phyloP scores from a whole-genome alignment of 345 rosid genomes.

The Hibiscus trionum region DNA sequence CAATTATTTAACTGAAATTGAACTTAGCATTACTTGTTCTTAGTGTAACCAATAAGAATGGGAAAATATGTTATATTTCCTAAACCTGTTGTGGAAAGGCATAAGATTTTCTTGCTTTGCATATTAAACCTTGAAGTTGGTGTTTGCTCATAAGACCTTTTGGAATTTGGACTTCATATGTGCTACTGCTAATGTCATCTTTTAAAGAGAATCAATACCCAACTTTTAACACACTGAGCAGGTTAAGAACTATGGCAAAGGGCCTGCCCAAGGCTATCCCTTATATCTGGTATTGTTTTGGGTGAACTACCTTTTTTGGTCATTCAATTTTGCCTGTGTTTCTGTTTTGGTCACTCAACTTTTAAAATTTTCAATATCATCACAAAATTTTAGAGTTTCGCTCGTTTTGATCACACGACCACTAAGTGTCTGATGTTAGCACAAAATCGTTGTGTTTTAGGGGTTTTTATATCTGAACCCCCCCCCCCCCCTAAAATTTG shows the following conservation, averaged over 20 bases:
- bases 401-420: too few species aligned
- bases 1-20: background rate
- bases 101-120: background rate
- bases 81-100: background rate
- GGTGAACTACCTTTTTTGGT: background rate
- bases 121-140: too few species aligned
- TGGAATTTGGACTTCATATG: too few species aligned
- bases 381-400: background rate
- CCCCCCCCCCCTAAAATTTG: too few species aligned
- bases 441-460: too few species aligned
- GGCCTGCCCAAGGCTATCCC: background rate
- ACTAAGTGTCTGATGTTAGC: too few species aligned
- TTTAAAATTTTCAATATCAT: background rate
- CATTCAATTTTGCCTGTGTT: too few species aligned
- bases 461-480: too few species aligned
- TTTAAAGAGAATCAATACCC: too few species aligned
- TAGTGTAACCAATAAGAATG: background rate
- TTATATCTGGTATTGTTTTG: background rate
- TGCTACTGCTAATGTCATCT: too few species aligned
- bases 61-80: background rate
- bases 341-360: background rate
- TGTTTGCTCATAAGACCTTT: too few species aligned
- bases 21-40: background rate
- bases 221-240: too few species aligned
- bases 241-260: background rate